phyloP scores from a whole-genome alignment of 2,329 filamentous ascomycete genomes.

The Aureobasidium melanogenum region DNA sequence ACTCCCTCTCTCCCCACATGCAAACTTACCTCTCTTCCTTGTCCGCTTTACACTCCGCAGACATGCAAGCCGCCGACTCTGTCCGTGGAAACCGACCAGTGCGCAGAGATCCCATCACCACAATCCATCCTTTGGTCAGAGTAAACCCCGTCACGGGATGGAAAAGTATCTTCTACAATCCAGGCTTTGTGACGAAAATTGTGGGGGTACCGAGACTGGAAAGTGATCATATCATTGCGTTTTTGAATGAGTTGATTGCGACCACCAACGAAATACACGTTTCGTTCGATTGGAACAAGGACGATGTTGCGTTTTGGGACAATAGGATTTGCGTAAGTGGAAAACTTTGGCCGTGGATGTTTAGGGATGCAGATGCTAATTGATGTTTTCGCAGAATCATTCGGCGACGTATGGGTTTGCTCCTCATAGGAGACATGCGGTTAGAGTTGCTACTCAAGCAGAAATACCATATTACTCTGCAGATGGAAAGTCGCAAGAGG shows the following conservation, averaged over 20 bases:
- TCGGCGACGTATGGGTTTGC: slow-evolving; percentile 47
- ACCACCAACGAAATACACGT: slow-evolving; percentile 60
- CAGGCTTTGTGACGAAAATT: slow-evolving; percentile 49
- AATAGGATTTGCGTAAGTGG: slow-evolving; percentile 26
- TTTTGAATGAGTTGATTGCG: slow-evolving; percentile 38
- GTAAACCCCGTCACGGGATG: slow-evolving; percentile 54
- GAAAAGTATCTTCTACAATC: slow-evolving; percentile 53
- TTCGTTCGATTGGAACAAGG: slow-evolving; percentile 54
- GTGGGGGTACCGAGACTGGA: slow-evolving; percentile 41
- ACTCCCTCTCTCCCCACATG: slow-evolving; percentile 45
- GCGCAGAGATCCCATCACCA: slow-evolving; percentile 44
- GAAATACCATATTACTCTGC: slow-evolving; percentile 35
- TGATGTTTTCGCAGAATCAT: too few relatives aligned
- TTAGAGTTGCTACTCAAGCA: slow-evolving; percentile 39
- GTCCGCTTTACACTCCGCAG: slow-evolving; percentile 42
- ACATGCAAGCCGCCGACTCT: slow-evolving; percentile 45
- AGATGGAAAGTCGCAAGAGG: slow-evolving; percentile 45
- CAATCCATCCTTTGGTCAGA: slow-evolving; percentile 47
- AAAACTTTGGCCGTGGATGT: too few relatives aligned
- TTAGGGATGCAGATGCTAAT: too few relatives aligned
- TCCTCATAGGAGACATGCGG: slow-evolving; percentile 48
- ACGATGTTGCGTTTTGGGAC: slow-evolving; percentile 61
- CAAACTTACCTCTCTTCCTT: slow-evolving; percentile 48
- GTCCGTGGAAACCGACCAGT: slow-evolving; percentile 42
- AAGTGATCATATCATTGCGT: background rate